A percentile compares a stretch with the other conserved stretches of the same genome.
These are phyloP conservation scores for Psilocybe subaeruginosa DNA, from an alignment of 768 basidiomycete genomes.

Conservation along the genomic window DNA sequence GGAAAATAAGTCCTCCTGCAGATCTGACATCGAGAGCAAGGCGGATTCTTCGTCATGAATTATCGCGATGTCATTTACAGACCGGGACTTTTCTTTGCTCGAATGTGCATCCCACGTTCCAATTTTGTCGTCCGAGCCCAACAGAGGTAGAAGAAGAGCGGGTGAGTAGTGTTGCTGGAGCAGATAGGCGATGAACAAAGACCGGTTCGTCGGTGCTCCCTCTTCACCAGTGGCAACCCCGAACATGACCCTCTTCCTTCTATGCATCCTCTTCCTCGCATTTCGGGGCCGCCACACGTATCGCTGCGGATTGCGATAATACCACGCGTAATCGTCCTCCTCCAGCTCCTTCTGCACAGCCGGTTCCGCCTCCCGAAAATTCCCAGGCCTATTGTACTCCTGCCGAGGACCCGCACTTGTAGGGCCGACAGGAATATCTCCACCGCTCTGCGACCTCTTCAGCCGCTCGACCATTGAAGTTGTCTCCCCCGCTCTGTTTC, in stretches of 20 bases:
- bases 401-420: neutral
- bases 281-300: constrained; percentile 19
- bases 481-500: neutral
- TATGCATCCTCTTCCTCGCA: constrained; percentile 3
- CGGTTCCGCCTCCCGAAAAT: constrained; percentile 7
- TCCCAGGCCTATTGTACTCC: neutral
- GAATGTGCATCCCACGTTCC: too few species aligned
- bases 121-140: neutral
- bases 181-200: constrained; percentile 15
- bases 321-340: constrained; percentile 28
- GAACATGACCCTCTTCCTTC: constrained; percentile 1
- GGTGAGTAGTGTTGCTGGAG: constrained; percentile 10
- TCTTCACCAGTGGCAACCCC: constrained; percentile 2
- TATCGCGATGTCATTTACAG: neutral
- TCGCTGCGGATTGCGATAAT: constrained; percentile 23
- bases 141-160: neutral
- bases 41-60: neutral
- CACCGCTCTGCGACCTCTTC: neutral
- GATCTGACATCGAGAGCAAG: neutral
- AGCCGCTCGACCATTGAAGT: neutral
- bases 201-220: constrained; percentile 12
- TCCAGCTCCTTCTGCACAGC: constrained; percentile 15
- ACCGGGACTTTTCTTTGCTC: too few species aligned
- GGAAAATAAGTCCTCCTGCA: constrained; percentile 12
- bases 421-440: neutral